Conservation (phyloP, 2,329 filamentous ascomycete genomes). For the Sarocladium brachiariae region DNA sequence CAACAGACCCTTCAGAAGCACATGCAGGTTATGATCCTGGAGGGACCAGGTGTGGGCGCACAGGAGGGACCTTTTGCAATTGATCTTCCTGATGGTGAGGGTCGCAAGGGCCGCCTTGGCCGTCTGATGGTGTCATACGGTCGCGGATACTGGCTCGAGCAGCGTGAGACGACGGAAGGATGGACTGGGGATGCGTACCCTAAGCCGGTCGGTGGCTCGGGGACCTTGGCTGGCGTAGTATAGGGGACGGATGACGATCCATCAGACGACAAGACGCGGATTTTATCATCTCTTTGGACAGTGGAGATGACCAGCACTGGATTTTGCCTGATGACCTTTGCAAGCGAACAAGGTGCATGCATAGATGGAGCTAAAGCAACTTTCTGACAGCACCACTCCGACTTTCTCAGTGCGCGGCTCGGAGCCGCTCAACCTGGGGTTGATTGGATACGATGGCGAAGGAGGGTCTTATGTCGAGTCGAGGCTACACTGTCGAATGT, state of each 20-base stretch:
- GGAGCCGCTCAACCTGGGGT: not conserved
- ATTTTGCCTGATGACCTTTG: not conserved
- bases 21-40: conserved; percentile 39
- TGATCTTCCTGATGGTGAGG: conserved; percentile 66
- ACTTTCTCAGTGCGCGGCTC: not conserved
- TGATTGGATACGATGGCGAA: not conserved
- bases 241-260: not conserved
- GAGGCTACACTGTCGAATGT: not conserved
- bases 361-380: not conserved
- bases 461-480: not conserved
- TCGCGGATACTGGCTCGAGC: conserved; percentile 74
- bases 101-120: conserved; percentile 74
- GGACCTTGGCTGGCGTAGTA: conserved; percentile 27
- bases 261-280: not conserved
- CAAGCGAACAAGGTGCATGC: not conserved
- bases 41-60: conserved; percentile 29
- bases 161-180: conserved; percentile 50
- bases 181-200: conserved; percentile 59
- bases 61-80: conserved; percentile 61
- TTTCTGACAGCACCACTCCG: not conserved
- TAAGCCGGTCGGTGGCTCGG: conserved; percentile 40
- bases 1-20: conserved; percentile 68
- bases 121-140: conserved; percentile 69
- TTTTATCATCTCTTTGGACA: not conserved
- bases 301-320: not conserved